A percentile compares a stretch with the other conserved stretches of the same genome.
Conservation (phyloP, 2,329 filamentous ascomycete species). For the Shiraia sp. region DNA sequence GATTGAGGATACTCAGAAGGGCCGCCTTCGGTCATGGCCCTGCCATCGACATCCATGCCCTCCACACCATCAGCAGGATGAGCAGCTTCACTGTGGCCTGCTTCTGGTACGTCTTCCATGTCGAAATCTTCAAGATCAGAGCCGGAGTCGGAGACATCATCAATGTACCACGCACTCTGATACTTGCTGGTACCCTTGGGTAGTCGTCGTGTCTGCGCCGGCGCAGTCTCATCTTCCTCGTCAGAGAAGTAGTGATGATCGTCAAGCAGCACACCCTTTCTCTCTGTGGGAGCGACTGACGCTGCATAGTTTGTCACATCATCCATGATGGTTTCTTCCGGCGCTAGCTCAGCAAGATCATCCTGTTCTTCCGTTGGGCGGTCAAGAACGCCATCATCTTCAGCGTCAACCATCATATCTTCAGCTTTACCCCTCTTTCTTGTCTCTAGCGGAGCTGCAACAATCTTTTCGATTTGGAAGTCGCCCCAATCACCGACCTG, state of each 20-base stretch:
- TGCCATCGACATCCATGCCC: constrained; percentile 57
- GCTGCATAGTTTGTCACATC: constrained; percentile 60
- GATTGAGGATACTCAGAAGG: constrained; percentile 92
- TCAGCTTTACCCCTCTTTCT: constrained; percentile 63
- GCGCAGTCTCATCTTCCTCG: constrained; percentile 67
- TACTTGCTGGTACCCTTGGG: constrained; percentile 93
- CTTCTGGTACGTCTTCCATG: constrained; percentile 64
- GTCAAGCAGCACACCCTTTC: constrained; percentile 88
- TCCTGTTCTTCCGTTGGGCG: constrained; percentile 78
- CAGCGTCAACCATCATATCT: constrained; percentile 69
- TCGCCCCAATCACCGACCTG: constrained; percentile 94
- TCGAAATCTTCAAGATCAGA: constrained; percentile 70
- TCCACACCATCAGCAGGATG: constrained; percentile 84
- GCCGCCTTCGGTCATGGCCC: constrained; percentile 71
- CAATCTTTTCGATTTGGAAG: constrained; percentile 89
- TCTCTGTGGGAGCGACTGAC: constrained; percentile 53
- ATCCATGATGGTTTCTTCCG: constrained; percentile 80
- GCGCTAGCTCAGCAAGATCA: constrained; percentile 79
- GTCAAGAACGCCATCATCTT: constrained; percentile 64
- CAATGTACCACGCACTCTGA: constrained; percentile 91
- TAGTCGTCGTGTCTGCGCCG: constrained; percentile 70
- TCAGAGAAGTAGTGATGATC: constrained; percentile 99
- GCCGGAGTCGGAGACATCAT: constrained; percentile 78
- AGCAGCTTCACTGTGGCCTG: constrained; percentile 56
- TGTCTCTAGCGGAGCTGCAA: constrained; percentile 69